Base-by-base conservation (phyloP, 768 basidiomycete species). In the Rhodotorula taiwanensis region DNA sequence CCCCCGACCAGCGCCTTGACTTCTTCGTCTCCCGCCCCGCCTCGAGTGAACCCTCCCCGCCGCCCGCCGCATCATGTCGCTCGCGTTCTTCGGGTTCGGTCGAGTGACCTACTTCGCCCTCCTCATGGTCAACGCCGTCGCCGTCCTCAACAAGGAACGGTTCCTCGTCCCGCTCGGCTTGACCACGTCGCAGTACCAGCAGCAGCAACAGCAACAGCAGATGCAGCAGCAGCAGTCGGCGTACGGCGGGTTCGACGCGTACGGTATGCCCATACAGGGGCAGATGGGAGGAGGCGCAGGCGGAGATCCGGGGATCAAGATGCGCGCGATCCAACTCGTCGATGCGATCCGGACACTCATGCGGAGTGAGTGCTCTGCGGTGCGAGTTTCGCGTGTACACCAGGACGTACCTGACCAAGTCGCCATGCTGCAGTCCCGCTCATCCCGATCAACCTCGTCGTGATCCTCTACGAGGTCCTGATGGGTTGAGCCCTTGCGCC, bases 331-430 rank as follows among this genome's bases (percentile, higher is more conserved):
- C 75, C 88, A 89, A 78, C 83, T 99, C 72, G 95, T 97, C 67
- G 84, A 87, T 71, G 94, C 94, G 42, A 91, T 97, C 64, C 81
- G 94, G 77, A 98, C 94, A 50, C 81, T 99, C 72, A 89, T 98
- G 89, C 84, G 94, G 76, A 91, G 94, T 99, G 75, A 80, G 93
- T 84, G n/a, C n/a, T n/a, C n/a, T n/a, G n/a, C n/a, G n/a, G n/a
- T n/a, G n/a, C n/a, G n/a, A n/a, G n/a, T n/a, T n/a, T n/a, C n/a
- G n/a, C n/a, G n/a, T n/a, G n/a, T n/a, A n/a, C n/a, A n/a, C n/a
- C n/a, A n/a, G n/a, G n/a, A n/a, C n/a, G n/a, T n/a, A 20, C n/a
- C 21, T 27, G 52, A 56, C 59, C 55, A 34, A 52, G 9, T 15
- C 10, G 11, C 48, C 18, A 10, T 64, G 1, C 43, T 25, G n/a